Evolutionary conservation across 1,284 basidiomycete genomes (phyloP), one percentile per base, ranked within the genome.

Genomic region (Moniliella sp.): DNA sequence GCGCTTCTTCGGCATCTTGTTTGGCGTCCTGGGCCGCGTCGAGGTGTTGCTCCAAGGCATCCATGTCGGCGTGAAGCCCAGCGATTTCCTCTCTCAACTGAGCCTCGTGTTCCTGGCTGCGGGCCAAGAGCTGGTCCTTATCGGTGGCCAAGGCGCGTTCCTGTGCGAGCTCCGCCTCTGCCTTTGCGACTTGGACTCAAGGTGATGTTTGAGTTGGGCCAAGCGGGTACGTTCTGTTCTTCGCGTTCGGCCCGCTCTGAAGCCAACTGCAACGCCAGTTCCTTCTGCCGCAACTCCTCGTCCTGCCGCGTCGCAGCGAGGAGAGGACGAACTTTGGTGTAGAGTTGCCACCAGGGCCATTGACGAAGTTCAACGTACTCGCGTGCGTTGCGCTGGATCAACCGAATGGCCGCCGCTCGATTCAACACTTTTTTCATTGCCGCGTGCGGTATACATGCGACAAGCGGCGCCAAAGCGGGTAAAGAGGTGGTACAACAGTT

Each of bases 301-400:
- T 97, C 88, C 42, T 75, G 78, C 14, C 83, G 68, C 1, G 88
- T 93, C 1, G 86, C 88, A 11, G 80, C 79, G 8, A 99, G 70
- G 9, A 97, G 62, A 0, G 91, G 91, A 28, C 84, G 76, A 15
- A 99, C 39, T 73, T 69, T 91, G 11, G 80, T 84, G 61, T 91
- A 99, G 11, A 97, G 69, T 45, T 84, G 79, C 91, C 91, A 99
- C 91, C 91, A 97, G 1, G 91, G 84, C 91, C 88, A 97, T 37
- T 88, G 80, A 30, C 75, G 81, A 73, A 15, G 76, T 75, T 50
- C 39, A 17, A 45, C 45, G 53, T 97, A 97, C 9, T 93, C 70
- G 8, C 81, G 68, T 1, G 88, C 88, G 57, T 97, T 97, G 19
- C 76, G 71, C 61, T 94, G 88, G 39, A 97, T 86, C 0, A 79